Conservation (phyloP, 495 filamentous ascomycete genomes). For the Aspergillus conjunctus region DNA sequence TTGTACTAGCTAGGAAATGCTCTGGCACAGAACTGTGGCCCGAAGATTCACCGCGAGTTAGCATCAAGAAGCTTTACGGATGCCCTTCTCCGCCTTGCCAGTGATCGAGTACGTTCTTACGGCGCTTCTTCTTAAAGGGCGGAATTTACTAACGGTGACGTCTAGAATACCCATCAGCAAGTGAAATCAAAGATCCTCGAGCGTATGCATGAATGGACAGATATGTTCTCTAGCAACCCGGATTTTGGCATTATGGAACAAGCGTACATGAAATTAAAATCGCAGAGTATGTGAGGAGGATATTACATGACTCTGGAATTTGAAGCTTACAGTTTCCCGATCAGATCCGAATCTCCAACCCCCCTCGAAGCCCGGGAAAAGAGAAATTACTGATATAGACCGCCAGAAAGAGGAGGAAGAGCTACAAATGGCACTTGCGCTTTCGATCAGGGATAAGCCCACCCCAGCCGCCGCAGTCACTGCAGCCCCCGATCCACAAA, state of each 20-base stretch:
- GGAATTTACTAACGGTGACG: constrained; percentile 3
- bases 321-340: constrained; percentile 8
- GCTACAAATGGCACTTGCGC: constrained; percentile 89
- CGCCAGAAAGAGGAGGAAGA: constrained; percentile 97
- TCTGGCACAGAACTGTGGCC: constrained; percentile 91
- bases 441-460: constrained; percentile 83
- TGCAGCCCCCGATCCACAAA: constrained; percentile 29
- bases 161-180: constrained; percentile 86
- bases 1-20: constrained; percentile 74
- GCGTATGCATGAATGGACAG: constrained; percentile 92
- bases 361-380: constrained; percentile 89
- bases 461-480: constrained; percentile 29
- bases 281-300: constrained; percentile 57
- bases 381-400: constrained; percentile 84
- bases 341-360: constrained; percentile 88
- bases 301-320: neutral
- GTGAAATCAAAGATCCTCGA: constrained; percentile 97
- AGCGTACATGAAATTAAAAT: constrained; percentile 86
- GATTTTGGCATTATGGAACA: constrained; percentile 98
- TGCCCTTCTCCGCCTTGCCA: constrained; percentile 84
- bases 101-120: constrained; percentile 63
- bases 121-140: neutral
- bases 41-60: constrained; percentile 88
- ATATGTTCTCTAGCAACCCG: constrained; percentile 88
- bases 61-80: constrained; percentile 96